phyloP scores from a whole-genome alignment of 108 stramenopile species.

The Nitzschia palea region DNA sequence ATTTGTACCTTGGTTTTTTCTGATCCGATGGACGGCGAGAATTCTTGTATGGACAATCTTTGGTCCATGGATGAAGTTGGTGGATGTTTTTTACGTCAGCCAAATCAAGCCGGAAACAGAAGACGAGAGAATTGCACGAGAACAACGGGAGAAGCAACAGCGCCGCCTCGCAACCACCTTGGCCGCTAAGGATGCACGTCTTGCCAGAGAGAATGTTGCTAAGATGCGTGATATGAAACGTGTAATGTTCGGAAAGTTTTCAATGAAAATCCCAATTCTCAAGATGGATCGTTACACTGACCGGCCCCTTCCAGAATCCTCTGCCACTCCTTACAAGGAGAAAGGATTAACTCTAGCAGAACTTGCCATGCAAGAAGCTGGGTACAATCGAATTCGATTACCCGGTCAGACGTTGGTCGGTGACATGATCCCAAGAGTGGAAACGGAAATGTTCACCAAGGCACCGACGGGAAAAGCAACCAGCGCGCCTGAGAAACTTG shows the following conservation, averaged over 20 bases:
- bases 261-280: slow-evolving; percentile 60
- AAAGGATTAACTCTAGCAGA: slow-evolving; percentile 48
- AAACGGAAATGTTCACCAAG: slow-evolving; percentile 36
- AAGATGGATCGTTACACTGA: slow-evolving; percentile 68
- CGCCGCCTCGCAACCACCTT: slow-evolving; percentile 13
- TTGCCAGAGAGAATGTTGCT: slow-evolving; percentile 50
- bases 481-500: slow-evolving; percentile 46
- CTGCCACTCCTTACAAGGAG: slow-evolving; percentile 52
- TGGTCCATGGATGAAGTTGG: slow-evolving; percentile 84
- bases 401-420: slow-evolving; percentile 72
- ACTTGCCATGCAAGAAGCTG: slow-evolving; percentile 78
- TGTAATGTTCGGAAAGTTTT: slow-evolving; percentile 73
- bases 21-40: slow-evolving; percentile 60
- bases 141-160: slow-evolving; percentile 15
- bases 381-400: slow-evolving; percentile 53
- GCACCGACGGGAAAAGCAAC: slow-evolving; percentile 70
- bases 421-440: slow-evolving; percentile 68
- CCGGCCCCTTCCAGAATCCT: slow-evolving; percentile 64
- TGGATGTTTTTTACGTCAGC: slow-evolving; percentile 49
- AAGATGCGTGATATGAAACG: slow-evolving; percentile 78
- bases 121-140: slow-evolving; percentile 33
- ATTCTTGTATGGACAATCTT: slow-evolving; percentile 63
- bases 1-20: slow-evolving; percentile 71
- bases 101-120: slow-evolving; percentile 42
- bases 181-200: slow-evolving; percentile 30